Percentiles rank a stretch among this genome's conserved stretches.
Evolutionary conservation across 352 stramenopile genomes (phyloP).

Genomic region (Pseudoperonospora humuli): DNA sequence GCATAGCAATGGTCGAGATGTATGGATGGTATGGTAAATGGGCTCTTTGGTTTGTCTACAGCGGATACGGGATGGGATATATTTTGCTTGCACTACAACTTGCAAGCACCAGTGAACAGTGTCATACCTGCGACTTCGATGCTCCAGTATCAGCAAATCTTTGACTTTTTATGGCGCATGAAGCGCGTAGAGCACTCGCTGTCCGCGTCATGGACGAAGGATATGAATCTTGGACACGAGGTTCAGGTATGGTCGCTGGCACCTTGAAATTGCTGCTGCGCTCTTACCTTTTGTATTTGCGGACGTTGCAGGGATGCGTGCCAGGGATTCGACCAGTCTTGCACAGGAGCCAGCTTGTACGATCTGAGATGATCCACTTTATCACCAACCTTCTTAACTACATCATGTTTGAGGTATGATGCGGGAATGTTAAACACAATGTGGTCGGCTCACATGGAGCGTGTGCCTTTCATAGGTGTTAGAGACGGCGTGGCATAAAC

Average conservation of each 20-base stretch:
- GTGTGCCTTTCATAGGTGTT: constrained; percentile 51
- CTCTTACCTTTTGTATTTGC: constrained; percentile 2
- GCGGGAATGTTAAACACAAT: not conserved
- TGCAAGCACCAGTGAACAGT: constrained; percentile 80
- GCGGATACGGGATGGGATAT: constrained; percentile 93
- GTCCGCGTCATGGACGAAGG: constrained; percentile 93
- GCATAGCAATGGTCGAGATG: not conserved
- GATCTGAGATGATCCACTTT: constrained; percentile 98
- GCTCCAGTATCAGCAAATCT: constrained; percentile 85
- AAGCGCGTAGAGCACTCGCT: constrained; percentile 90
- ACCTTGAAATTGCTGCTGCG: not conserved
- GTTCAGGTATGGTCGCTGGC: constrained; percentile 49
- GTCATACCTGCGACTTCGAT: constrained; percentile 84
- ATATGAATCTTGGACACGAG: constrained; percentile 93
- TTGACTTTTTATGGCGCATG: constrained; percentile 86
- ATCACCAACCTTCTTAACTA: constrained; percentile 97
- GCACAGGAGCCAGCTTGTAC: constrained; percentile 90
- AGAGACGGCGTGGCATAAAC: constrained; percentile 90
- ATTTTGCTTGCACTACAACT: constrained; percentile 87
- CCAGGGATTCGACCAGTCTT: constrained; percentile 64
- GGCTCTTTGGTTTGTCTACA: constrained; percentile 7
- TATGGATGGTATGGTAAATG: constrained; percentile 5
- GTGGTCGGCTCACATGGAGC: not conserved
- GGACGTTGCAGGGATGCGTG: constrained; percentile 41
- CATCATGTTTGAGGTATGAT: constrained; percentile 94